Conservation (phyloP, 495 filamentous ascomycete species). For the Talaromyces wortmannii region DNA sequence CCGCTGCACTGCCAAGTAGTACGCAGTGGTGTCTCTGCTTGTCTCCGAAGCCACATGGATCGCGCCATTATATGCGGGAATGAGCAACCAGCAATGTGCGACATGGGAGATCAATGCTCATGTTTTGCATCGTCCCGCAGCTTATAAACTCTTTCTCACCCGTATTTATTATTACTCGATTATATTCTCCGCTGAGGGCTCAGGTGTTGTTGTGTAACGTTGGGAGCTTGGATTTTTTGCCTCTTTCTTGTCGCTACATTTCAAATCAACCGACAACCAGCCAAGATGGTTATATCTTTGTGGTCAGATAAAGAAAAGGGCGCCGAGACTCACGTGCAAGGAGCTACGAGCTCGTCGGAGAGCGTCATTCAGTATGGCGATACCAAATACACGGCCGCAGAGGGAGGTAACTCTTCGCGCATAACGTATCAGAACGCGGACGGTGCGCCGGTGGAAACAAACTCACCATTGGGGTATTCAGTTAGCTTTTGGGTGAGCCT, state of each 20-base stretch:
- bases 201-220: no score
- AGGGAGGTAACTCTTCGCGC: slow-evolving; percentile 47
- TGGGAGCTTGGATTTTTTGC: no score
- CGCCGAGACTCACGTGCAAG: background rate
- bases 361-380: slow-evolving; percentile 1
- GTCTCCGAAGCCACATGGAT: background rate
- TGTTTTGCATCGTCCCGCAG: no score
- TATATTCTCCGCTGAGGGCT: no score
- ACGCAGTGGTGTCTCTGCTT: no score
- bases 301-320: slow-evolving; percentile 5
- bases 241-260: no score
- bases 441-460: slow-evolving; percentile 54
- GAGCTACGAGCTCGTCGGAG: background rate
- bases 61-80: background rate
- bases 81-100: background rate
- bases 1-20: background rate
- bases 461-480: slow-evolving; percentile 53
- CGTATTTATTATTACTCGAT: no score
- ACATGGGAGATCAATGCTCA: no score
- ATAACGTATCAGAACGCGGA: slow-evolving; percentile 55
- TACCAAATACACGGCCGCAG: slow-evolving; percentile 6
- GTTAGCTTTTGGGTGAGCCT: slow-evolving; percentile 49
- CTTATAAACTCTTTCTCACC: no score
- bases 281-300: background rate
- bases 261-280: background rate